These are phyloP conservation scores for Naganishia cerealis DNA, from an alignment of 1,284 basidiomycete species.

Conservation along the genomic window DNA sequence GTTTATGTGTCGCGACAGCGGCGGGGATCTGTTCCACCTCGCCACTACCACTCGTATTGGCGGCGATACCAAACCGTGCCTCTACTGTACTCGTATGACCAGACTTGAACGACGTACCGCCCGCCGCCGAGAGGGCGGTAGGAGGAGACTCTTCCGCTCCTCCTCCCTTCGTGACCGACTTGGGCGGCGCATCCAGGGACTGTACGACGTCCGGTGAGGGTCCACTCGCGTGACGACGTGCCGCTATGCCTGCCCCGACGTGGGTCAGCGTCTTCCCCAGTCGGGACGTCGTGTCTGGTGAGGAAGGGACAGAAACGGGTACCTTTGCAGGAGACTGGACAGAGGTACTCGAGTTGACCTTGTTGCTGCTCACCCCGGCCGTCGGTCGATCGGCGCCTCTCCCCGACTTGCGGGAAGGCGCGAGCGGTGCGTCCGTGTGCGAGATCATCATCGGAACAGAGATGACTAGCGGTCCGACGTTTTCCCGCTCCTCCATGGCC, in stretches of 20 bases:
- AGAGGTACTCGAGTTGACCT: neutral
- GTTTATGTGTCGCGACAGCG: neutral
- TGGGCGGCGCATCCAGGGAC: neutral
- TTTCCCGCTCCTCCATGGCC: neutral
- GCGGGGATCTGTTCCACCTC: neutral
- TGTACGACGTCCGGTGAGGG: neutral
- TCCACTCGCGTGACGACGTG: constrained; percentile 10
- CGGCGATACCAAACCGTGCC: neutral
- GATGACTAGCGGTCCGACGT: neutral
- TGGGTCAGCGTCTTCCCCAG: neutral
- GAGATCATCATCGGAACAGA: constrained; percentile 11
- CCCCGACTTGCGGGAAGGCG: constrained; percentile 9
- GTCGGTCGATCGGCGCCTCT: neutral
- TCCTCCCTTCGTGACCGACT: neutral
- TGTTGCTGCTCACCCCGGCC: neutral
- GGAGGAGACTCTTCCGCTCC: neutral
- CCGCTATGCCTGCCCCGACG: neutral
- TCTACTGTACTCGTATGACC: neutral
- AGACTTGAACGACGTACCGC: neutral
- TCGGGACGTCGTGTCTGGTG: neutral
- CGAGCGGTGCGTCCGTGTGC: neutral
- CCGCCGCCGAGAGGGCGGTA: too few species aligned
- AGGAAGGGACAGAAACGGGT: too few species aligned
- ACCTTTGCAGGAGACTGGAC: neutral
- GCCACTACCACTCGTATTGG: neutral